Conservation (phyloP, 331 rosid genomes). For the Telfairia occidentalis region DNA sequence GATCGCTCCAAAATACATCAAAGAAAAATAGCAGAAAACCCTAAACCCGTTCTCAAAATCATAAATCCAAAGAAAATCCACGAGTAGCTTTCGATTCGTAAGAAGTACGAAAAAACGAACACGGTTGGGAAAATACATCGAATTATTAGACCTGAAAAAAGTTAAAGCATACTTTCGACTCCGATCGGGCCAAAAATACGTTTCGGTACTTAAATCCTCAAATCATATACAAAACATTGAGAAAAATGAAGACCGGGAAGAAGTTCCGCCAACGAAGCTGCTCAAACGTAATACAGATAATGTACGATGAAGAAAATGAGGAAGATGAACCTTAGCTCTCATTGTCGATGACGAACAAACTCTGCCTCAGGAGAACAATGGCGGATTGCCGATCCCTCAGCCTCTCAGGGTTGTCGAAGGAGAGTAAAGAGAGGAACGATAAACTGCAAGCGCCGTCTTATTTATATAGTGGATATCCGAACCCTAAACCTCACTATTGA, state of each 20-base stretch:
- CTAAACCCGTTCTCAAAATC: not conserved
- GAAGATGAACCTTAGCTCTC: constrained; percentile 13
- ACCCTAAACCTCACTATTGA: constrained; percentile 3
- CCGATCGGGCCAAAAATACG: not conserved
- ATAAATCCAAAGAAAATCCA: not conserved
- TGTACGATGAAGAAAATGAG: not conserved
- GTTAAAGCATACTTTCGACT: not conserved
- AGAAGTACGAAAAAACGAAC: not conserved
- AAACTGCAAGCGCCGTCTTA: not conserved
- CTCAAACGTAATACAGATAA: not conserved
- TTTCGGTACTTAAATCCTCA: not conserved
- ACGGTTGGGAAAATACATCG: not conserved
- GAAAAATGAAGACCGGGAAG: not conserved
- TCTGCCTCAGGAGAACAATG: not conserved
- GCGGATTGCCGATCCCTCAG: not conserved
- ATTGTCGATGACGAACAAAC: not conserved
- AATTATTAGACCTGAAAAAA: not conserved
- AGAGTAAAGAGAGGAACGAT: not conserved
- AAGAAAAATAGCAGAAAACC: not conserved
- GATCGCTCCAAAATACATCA: not conserved
- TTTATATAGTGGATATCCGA: constrained; percentile 7
- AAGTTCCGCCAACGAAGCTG: not conserved
- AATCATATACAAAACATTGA: not conserved
- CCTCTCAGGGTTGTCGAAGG: not conserved
- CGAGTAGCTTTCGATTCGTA: not conserved